Evolutionary conservation across 768 basidiomycete species (phyloP), one percentile per base, ranked within the genome.

Genomic region (Termitomyces sp.): DNA sequence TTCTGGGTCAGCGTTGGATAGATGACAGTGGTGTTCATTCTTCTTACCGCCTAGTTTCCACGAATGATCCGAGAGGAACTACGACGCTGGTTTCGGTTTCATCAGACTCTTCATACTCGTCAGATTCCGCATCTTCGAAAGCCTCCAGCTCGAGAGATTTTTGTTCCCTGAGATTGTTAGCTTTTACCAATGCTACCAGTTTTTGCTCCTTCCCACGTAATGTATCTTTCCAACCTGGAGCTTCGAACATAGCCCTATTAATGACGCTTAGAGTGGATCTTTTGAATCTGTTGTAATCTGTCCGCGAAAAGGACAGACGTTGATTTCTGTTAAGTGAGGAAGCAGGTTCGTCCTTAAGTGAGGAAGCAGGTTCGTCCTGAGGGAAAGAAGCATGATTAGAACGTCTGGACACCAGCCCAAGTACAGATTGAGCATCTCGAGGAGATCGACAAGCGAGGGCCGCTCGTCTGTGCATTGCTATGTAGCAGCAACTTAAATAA

Each of bases 31-130:
- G 26, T 40, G 45, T 12, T 22, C 30, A 15, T 34, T 49, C 8
- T 11, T 59, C 72, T 51, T 58, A 78, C 82, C 74, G 78, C 60
- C 81, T 70, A 35, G 77, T 60, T 60, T 84, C 83, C 11, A 83
- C 69, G 45, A 83, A 81, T 19, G 80, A 72, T 1, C 81, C 83
- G 8, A 71, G 73, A 19, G 66, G 64, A 30, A 74, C 58, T 12
- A 63, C 61, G 32, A 58, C 62, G 15, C 22, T 35, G 14, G 49
- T 59, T 12, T 64, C 64, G 34, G 58, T 64, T 28, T 21, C 58
- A 48, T 30, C 59, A 3, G 58, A 59, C 2, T 55, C 58, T 14
- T 45, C 48, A 37, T 17, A 9, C 26, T 47, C 26, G 4, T 15
- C 43, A 11, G n/a, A 3, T 8, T 59, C 60, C n/a, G 35, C 40